Percentiles rank a stretch among this genome's conserved stretches.
These are phyloP conservation scores for Lippia alba DNA, from an alignment of 305 asterid genomes.

Conservation along the genomic window DNA sequence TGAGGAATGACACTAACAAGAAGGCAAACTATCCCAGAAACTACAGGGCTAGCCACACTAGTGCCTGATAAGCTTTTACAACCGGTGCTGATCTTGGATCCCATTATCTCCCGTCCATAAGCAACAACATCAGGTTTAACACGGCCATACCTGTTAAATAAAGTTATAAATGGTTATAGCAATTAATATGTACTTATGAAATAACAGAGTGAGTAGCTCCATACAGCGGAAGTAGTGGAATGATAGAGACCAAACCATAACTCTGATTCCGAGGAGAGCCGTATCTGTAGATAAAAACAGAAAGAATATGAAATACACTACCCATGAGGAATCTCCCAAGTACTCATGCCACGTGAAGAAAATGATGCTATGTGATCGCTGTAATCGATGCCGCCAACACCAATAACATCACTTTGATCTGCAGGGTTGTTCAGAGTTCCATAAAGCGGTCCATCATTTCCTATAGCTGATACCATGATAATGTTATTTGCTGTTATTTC, in stretches of 20 bases:
- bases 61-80: conserved; percentile 99
- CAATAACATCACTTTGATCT: conserved; percentile 99
- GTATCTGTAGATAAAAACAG: conserved; percentile 22
- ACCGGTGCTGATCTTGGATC: conserved; percentile 97
- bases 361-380: conserved; percentile 98
- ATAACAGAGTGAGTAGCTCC: conserved; percentile 8
- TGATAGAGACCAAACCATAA: background rate
- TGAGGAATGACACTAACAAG: conserved; percentile 91
- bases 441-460: conserved; percentile 98
- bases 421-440: conserved; percentile 99
- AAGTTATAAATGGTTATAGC: conserved; percentile 31
- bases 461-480: conserved; percentile 97
- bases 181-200: conserved; percentile 28
- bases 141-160: conserved; percentile 84
- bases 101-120: conserved; percentile 96
- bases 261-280: background rate
- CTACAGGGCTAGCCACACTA: conserved; percentile 99
- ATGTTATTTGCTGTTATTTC: conserved; percentile 95
- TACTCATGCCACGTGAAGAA: conserved; percentile 99
- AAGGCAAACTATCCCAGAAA: conserved; percentile 98
- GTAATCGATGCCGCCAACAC: conserved; percentile 99
- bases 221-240: conserved; percentile 22
- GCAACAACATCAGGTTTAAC: conserved; percentile 99
- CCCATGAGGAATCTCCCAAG: conserved; percentile 99
- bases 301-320: conserved; percentile 42